Conservation (phyloP, 176 grass and related monocot genomes). For the Panicum miliaceum region DNA sequence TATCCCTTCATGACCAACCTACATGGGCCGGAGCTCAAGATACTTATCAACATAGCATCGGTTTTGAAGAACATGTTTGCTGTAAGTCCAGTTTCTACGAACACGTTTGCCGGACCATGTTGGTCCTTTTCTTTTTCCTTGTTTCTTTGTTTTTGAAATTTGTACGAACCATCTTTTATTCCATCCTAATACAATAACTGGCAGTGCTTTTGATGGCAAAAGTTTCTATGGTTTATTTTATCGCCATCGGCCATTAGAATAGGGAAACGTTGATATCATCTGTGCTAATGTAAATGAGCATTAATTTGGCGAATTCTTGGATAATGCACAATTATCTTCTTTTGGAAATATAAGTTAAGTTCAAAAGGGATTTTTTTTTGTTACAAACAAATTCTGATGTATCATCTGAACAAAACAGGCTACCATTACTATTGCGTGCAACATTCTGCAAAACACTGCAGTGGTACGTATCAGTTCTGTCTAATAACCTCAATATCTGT, state of each 20-base stretch:
- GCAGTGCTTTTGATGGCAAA: too few relatives aligned
- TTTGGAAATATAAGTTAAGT: background rate
- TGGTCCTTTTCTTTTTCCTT: background rate
- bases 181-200: background rate
- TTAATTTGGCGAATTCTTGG: background rate
- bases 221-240: background rate
- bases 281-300: background rate
- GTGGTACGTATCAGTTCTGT: constrained; percentile 46
- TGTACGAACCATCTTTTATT: background rate
- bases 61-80: constrained; percentile 61
- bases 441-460: constrained; percentile 68
- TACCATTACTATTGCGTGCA: constrained; percentile 65
- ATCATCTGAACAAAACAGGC: constrained; percentile 52
- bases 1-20: constrained; percentile 66
- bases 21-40: constrained; percentile 51
- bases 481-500: background rate
- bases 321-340: background rate
- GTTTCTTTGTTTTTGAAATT: background rate
- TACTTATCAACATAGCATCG: constrained; percentile 62
- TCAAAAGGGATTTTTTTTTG: background rate
- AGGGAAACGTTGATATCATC: background rate
- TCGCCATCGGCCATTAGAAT: background rate
- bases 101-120: background rate
- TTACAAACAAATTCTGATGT: constrained; percentile 27
- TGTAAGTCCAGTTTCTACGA: constrained; percentile 43